These are phyloP conservation scores for Geotrichum carabidarum DNA, from an alignment of 1,139 yeast genomes.

Conservation along the genomic window DNA sequence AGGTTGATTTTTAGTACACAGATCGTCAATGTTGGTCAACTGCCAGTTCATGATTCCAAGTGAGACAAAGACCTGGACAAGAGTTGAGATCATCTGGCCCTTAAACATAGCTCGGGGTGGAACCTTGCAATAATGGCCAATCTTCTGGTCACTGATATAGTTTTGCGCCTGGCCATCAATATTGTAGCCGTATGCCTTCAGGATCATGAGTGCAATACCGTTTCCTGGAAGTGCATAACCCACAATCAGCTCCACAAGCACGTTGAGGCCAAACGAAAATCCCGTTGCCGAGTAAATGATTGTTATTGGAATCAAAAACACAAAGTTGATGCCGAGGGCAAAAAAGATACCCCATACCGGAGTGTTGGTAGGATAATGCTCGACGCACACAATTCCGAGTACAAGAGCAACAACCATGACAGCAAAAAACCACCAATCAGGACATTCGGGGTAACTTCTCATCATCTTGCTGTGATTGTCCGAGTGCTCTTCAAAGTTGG, in stretches of 20 bases:
- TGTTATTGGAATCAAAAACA: slow-evolving; percentile 50
- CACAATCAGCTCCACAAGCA: slow-evolving; percentile 50
- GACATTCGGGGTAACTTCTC: slow-evolving; percentile 52
- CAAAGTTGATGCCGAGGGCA: slow-evolving; percentile 49
- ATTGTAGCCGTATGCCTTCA: slow-evolving; percentile 54
- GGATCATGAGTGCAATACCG: slow-evolving; percentile 52
- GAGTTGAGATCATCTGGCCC: slow-evolving; percentile 46
- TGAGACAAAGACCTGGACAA: slow-evolving; percentile 40
- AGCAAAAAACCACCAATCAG: slow-evolving; percentile 53
- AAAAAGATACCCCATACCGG: slow-evolving; percentile 56
- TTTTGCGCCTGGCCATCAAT: slow-evolving; percentile 57
- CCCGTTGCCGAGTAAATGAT: slow-evolving; percentile 49
- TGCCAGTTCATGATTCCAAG: slow-evolving; percentile 54
- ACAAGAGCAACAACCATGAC: slow-evolving; percentile 46
- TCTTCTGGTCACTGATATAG: slow-evolving; percentile 51
- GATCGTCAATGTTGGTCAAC: slow-evolving; percentile 43
- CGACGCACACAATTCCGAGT: slow-evolving; percentile 46
- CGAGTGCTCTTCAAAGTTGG: slow-evolving; percentile 29
- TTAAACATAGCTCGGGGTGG: slow-evolving; percentile 60
- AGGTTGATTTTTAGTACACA: slow-evolving; percentile 44
- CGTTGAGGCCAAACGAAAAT: slow-evolving; percentile 48
- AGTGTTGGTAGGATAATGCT: slow-evolving; percentile 43
- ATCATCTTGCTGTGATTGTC: slow-evolving; percentile 39
- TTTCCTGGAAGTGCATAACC: slow-evolving; percentile 62
- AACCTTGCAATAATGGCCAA: slow-evolving; percentile 55